These are phyloP conservation scores for Craspedostauros australis DNA, from an alignment of 108 stramenopile genomes.

Conservation along the genomic window DNA sequence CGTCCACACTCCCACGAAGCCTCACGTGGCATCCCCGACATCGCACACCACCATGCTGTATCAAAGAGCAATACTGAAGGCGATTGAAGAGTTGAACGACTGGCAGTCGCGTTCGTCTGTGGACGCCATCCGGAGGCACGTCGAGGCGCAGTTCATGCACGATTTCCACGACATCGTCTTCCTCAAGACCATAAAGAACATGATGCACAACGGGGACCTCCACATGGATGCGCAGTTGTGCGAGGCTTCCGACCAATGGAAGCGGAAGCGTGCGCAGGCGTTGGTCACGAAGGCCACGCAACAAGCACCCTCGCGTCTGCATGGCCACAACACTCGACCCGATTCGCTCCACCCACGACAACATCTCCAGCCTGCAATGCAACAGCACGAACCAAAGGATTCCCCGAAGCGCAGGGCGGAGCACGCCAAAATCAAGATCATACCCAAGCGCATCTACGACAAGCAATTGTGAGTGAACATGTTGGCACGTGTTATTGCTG, in stretches of 20 bases:
- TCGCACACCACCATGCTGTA: no score
- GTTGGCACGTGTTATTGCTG: not conserved
- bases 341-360: not conserved
- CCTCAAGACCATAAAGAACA: constrained; percentile 9
- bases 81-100: constrained; percentile 13
- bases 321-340: not conserved
- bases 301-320: no score
- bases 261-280: constrained; percentile 1
- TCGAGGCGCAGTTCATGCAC: constrained; percentile 2
- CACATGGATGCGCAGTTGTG: no score
- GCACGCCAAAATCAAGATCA: constrained; percentile 6
- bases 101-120: constrained; percentile 6
- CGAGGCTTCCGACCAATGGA: constrained; percentile 8
- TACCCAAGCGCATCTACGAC: constrained; percentile 1
- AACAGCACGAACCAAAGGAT: no score
- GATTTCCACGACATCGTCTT: constrained; percentile 14
- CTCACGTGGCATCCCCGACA: no score
- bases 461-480: not conserved
- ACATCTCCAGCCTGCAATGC: no score
- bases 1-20: no score
- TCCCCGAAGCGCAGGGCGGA: not conserved
- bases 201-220: constrained; percentile 10
- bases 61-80: constrained; percentile 13
- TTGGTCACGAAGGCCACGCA: not conserved
- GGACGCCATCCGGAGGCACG: constrained; percentile 9